A percentile compares a stretch with the other conserved stretches of the same genome.
phyloP scores from a whole-genome alignment of 805 yeast genomes.

The Trichomonascus vanleenenianus region DNA sequence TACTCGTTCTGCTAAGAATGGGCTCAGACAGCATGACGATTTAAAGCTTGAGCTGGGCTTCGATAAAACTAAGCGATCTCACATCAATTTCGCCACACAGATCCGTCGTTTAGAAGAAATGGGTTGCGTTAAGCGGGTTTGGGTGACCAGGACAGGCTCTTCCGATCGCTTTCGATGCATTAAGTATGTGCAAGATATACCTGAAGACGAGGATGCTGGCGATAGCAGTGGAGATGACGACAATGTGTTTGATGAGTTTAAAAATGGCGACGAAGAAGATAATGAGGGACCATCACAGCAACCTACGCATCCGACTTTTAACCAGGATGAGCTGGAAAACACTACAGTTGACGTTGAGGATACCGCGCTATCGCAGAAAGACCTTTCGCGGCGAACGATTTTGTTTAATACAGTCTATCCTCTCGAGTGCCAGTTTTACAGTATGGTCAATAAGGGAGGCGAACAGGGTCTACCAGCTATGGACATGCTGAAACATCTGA shows the following conservation, averaged over 20 bases:
- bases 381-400: background rate
- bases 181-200: conserved; percentile 26
- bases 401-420: conserved; percentile 52
- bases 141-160: conserved; percentile 30
- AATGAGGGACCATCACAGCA: conserved; percentile 1
- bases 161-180: conserved; percentile 28
- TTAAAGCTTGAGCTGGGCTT: conserved; percentile 33
- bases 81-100: conserved; percentile 18
- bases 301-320: background rate
- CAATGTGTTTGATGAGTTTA: conserved; percentile 29
- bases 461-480: conserved; percentile 52
- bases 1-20: conserved; percentile 26
- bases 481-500: conserved; percentile 40
- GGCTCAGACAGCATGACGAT: conserved; percentile 29
- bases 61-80: conserved; percentile 22
- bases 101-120: conserved; percentile 21
- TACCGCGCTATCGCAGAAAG: too few relatives aligned
- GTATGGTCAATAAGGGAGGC: conserved; percentile 36
- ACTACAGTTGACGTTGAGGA: conserved; percentile 2
- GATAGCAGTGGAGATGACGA: conserved; percentile 24
- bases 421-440: conserved; percentile 53
- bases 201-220: conserved; percentile 24
- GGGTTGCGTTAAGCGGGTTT: conserved; percentile 25
- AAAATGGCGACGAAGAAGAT: conserved; percentile 20
- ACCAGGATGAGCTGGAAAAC: background rate